These are phyloP conservation scores for Neofusicoccum sp. DNA, from an alignment of 2,329 filamentous ascomycete species.

Conservation along the genomic window DNA sequence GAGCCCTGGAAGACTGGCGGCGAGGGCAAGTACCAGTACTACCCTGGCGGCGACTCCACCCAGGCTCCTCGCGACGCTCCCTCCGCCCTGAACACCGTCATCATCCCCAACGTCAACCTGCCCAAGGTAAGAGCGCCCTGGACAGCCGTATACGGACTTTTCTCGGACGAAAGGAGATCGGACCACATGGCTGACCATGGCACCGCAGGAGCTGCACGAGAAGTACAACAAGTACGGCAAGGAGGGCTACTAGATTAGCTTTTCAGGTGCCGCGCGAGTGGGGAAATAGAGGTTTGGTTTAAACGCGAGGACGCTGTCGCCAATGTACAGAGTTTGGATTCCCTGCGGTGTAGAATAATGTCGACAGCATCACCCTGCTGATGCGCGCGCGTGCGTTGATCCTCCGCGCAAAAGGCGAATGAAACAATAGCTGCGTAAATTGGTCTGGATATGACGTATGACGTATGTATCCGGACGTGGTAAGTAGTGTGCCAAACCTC, in stretches of 20 bases:
- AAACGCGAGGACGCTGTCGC: background rate
- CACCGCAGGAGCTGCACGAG: constrained; percentile 80
- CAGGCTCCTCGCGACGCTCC: constrained; percentile 83
- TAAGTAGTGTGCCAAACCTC: too few relatives aligned
- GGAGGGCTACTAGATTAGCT: constrained; percentile 69
- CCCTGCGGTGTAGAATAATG: constrained; percentile 21
- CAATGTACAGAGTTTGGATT: constrained; percentile 21
- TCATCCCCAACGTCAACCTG: constrained; percentile 90
- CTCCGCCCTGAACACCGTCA: constrained; percentile 91
- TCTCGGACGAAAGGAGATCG: background rate
- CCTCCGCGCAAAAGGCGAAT: too few relatives aligned
- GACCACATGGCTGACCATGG: background rate
- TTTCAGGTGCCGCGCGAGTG: background rate
- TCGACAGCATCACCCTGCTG: background rate
- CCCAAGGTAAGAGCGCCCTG: constrained; percentile 60
- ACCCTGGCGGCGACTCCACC: constrained; percentile 79
- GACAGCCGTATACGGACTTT: background rate
- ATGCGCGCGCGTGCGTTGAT: background rate
- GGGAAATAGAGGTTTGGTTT: constrained; percentile 12
- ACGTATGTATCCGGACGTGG: too few relatives aligned
- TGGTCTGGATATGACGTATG: too few relatives aligned
- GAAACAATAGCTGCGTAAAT: too few relatives aligned
- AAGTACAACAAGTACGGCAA: constrained; percentile 99
- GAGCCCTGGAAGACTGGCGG: constrained; percentile 86
- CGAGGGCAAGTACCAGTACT: constrained; percentile 64